A percentile compares a stretch with the other conserved stretches of the same genome.
Conservation (phyloP, 192 early-diverging fungal species). For the Coemansia asiatica region DNA sequence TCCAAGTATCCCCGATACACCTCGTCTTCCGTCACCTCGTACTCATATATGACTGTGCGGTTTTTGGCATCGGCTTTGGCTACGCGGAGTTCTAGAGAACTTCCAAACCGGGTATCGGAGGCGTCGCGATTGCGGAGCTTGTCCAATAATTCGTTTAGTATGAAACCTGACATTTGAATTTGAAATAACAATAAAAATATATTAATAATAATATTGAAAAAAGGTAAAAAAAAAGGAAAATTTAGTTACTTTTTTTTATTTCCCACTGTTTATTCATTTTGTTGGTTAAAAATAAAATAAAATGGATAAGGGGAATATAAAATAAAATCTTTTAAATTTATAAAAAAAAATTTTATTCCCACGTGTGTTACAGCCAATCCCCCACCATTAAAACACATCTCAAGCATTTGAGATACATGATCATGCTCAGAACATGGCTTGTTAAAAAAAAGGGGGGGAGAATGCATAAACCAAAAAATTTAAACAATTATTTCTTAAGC, state of each 20-base stretch:
- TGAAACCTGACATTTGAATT: slow-evolving; percentile 30
- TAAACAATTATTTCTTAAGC: too few species aligned
- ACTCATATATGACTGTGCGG: slow-evolving; percentile 23
- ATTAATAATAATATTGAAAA: slow-evolving; percentile 4
- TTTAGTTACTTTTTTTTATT: neutral
- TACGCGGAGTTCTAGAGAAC: slow-evolving; percentile 2
- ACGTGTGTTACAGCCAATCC: too few species aligned
- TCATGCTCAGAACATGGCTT: too few species aligned
- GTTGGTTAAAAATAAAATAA: neutral
- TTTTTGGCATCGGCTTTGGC: slow-evolving; percentile 5
- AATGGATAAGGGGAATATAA: too few species aligned
- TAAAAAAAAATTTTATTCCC: too few species aligned
- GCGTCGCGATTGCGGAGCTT: slow-evolving; percentile 19
- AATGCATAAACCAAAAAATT: too few species aligned
- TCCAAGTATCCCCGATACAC: slow-evolving; percentile 21
- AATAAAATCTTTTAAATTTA: too few species aligned
- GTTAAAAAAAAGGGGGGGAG: too few species aligned
- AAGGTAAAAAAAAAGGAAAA: neutral
- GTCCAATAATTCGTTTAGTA: slow-evolving; percentile 32
- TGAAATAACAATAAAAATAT: neutral
- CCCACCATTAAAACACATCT: too few species aligned
- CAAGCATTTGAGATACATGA: too few species aligned
- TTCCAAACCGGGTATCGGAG: slow-evolving; percentile 21
- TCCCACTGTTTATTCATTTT: too few species aligned
- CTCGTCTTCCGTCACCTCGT: slow-evolving; percentile 34